phyloP scores from a whole-genome alignment of 495 filamentous ascomycete genomes.

The Rhizodiscina lignyota region DNA sequence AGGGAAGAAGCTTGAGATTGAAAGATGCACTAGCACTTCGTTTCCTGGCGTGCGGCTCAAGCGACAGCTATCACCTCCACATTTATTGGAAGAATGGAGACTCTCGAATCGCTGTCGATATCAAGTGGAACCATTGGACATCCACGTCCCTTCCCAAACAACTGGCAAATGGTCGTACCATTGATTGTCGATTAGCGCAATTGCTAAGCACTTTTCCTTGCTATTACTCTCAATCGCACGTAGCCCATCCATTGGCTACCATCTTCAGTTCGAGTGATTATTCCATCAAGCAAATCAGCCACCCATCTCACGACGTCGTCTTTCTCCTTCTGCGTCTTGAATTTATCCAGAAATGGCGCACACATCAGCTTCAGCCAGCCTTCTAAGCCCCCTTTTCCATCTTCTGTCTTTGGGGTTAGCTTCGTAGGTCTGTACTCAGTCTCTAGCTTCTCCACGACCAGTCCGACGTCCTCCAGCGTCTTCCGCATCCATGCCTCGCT shows the following conservation, averaged over 20 bases:
- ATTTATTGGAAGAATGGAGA: too few species aligned
- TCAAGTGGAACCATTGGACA: too few species aligned
- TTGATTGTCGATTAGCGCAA: too few species aligned
- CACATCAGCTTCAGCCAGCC: slow-evolving; percentile 59
- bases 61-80: too few species aligned
- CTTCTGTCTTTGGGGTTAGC: slow-evolving; percentile 30
- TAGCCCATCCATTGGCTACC: slow-evolving; percentile 51
- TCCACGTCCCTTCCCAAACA: too few species aligned
- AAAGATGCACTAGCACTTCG: too few species aligned
- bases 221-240: slow-evolving; percentile 51
- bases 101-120: too few species aligned
- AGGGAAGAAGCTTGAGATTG: too few species aligned
- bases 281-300: slow-evolving; percentile 35
- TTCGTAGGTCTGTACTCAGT: slow-evolving; percentile 47
- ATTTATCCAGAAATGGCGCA: slow-evolving; percentile 33
- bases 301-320: slow-evolving; percentile 39
- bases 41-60: too few species aligned
- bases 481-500: slow-evolving; percentile 36
- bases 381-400: slow-evolving; percentile 36
- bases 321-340: slow-evolving; percentile 31
- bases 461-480: slow-evolving; percentile 38
- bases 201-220: slow-evolving; percentile 24
- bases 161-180: too few species aligned
- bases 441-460: slow-evolving; percentile 43
- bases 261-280: slow-evolving; percentile 33